Evolutionary conservation across 306 rosid species (phyloP), one percentile per base, ranked within the genome.

Genomic region (Rosa multiflora): DNA sequence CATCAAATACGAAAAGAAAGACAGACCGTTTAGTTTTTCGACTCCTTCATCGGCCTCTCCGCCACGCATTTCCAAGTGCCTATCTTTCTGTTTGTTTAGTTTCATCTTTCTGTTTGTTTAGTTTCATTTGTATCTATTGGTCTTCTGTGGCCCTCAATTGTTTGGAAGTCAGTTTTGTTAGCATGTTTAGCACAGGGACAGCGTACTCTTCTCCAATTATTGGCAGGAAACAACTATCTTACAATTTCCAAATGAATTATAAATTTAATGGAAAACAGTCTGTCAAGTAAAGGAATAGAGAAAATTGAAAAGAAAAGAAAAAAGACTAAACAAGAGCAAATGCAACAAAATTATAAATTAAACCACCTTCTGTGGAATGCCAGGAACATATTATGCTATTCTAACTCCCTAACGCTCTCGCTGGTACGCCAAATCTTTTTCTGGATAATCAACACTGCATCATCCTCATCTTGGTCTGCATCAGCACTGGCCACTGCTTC

Each of bases 351-450:
- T 79, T 69, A 68, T 75, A 69, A 70, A 75, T 79, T 69, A 69
- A 75, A 26, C 77, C 78, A n/a, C 75, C 37, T 42, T 66, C 10
- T 44, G 69, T 29, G 72, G 51, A 71, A 13, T 47, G 43, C 72
- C 70, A 32, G 72, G 47, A 71, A 32, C 63, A 51, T 67, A 67
- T 35, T 44, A 69, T 72, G 80, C 83, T 89, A 91, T 80, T 95
- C 95, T 4, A 89, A 76, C 63, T 80, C 92, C 85, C 94, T 88
- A 51, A 90, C 78, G 87, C 98, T 96, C 83, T 82, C 93, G 53
- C 89, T 89, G 44, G 99, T 96, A 58, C 89, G 94, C 99, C 96
- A 96, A 75, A 93, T 17, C 87, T 91, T 96, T 92, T 96, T 96
- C 83, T 93, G 99, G 80, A 93, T 40, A 20, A 96, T 79, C 10